Evolutionary conservation across 768 basidiomycete genomes (phyloP).

Genomic region (Psilocybe tampanensis): DNA sequence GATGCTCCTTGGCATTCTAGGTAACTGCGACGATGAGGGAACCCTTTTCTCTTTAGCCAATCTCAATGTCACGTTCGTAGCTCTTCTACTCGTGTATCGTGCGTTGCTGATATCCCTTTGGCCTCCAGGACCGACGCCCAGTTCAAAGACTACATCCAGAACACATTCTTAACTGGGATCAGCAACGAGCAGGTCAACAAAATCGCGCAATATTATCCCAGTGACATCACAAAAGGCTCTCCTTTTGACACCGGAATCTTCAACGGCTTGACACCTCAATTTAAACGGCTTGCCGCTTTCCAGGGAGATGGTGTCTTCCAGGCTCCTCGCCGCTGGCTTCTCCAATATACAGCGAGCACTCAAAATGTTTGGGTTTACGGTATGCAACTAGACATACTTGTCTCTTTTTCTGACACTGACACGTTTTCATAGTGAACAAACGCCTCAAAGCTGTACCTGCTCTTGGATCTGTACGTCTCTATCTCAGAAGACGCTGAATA

Average conservation of each 20-base stretch:
- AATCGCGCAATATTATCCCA: slow-evolving; percentile 39
- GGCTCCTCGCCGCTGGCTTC: slow-evolving; percentile 48
- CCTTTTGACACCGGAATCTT: slow-evolving; percentile 50
- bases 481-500: neutral
- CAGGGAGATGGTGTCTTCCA: slow-evolving; percentile 55
- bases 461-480: slow-evolving; percentile 42
- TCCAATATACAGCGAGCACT: slow-evolving; percentile 24
- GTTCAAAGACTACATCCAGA: slow-evolving; percentile 23
- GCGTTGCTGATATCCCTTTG: neutral
- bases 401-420: neutral
- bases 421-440: slow-evolving; percentile 38
- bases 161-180: slow-evolving; percentile 31
- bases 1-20: slow-evolving; percentile 19
- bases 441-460: slow-evolving; percentile 40
- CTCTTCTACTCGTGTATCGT: neutral
- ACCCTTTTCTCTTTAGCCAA: slow-evolving; percentile 51
- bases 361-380: slow-evolving; percentile 8
- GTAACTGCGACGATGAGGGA: slow-evolving; percentile 64
- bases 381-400: neutral
- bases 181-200: slow-evolving; percentile 27
- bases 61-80: slow-evolving; percentile 46
- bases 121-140: slow-evolving; percentile 24
- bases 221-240: slow-evolving; percentile 44
- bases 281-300: slow-evolving; percentile 41
- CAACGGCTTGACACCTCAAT: slow-evolving; percentile 45